Base-by-base conservation (phyloP, 805 yeast genomes). In the Isabelozyma rhagii region DNA sequence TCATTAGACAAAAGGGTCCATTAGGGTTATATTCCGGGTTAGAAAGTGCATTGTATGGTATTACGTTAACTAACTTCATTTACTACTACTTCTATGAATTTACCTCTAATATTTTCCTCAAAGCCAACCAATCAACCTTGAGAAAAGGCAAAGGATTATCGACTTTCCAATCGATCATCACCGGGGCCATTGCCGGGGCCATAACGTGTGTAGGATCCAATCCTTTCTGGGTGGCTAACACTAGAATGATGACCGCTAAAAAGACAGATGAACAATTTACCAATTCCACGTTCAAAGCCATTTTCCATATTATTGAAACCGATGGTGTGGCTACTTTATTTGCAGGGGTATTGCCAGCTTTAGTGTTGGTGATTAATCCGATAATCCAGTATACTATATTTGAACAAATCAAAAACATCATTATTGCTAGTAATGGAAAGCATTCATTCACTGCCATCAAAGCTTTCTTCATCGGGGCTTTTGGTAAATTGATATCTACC, bases 141-240 rank as follows among this genome's bases (percentile, higher is more conserved):
- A 51, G 68, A 49, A 61, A 57, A 47, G 63, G 59, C 11, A 56
- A 64, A 43, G 83, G 82, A 2, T 64, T 84, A 57, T 69, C 82
- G 27, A 83, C 96, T 1, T 47, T 75, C 4, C 91, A 89, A 67
- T 80, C 89, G 47, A 85, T 90, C 58, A 51, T 78, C 5, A 84
- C 91, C 2, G 96, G 97, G 27, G 85, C 94, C 0, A 75, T 89
- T 60, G 96, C 97, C 2, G 97, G 97, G 0, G 80, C 91, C 8
- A 80, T 90, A 39, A 90, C 97, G 3, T 87, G 91, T 45, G 72
- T 87, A 17, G 77, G 84, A 9, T 84, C 96, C 10, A 91, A 91
- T 66, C 97, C 97, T 21, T 83, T 89, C 57, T 91, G 97, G 97
- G 96, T 91, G 42, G 94, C 96, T 43, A 91, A 91, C 64, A 91